Conservation (phyloP, 2,329 filamentous ascomycete genomes). For the Phialophora verrucosa region DNA sequence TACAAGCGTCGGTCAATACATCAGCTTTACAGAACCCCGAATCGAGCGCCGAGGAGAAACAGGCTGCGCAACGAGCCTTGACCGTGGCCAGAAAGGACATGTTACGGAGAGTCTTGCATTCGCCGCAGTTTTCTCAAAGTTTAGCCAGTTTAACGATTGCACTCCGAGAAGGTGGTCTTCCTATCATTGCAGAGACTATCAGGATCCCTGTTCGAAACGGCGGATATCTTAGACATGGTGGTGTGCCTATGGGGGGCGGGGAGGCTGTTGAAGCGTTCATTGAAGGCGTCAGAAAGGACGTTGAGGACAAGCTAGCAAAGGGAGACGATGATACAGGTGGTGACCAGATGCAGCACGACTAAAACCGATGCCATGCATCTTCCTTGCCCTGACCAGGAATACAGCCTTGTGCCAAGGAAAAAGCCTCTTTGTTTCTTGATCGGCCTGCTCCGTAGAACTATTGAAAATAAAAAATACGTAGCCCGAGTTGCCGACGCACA, state of each 20-base stretch:
- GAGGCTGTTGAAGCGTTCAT: conserved; percentile 91
- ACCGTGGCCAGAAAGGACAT: conserved; percentile 80
- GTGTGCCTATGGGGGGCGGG: conserved; percentile 83
- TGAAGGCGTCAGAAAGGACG: conserved; percentile 80
- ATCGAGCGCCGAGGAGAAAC: conserved; percentile 62
- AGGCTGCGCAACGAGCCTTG: conserved; percentile 73
- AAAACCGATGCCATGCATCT: background rate
- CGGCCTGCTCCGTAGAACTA: background rate
- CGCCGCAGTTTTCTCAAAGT: conserved; percentile 89
- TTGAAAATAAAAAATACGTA: background rate
- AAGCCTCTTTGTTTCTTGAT: background rate
- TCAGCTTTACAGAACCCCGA: conserved; percentile 70
- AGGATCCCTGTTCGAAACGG: conserved; percentile 80
- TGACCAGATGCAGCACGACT: conserved; percentile 52
- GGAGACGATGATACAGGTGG: conserved; percentile 41
- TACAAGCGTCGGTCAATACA: conserved; percentile 68
- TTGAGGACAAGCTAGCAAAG: conserved; percentile 52
- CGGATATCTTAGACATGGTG: conserved; percentile 78
- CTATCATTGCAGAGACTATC: conserved; percentile 85
- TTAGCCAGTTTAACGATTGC: conserved; percentile 84
- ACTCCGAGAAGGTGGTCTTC: conserved; percentile 85
- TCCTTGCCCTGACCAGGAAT: background rate
- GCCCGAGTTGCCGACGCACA: background rate
- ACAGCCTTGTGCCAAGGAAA: background rate
- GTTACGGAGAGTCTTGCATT: conserved; percentile 79